phyloP scores from a whole-genome alignment of 2,329 filamentous ascomycete species.

The Colletotrichum brevisporum region DNA sequence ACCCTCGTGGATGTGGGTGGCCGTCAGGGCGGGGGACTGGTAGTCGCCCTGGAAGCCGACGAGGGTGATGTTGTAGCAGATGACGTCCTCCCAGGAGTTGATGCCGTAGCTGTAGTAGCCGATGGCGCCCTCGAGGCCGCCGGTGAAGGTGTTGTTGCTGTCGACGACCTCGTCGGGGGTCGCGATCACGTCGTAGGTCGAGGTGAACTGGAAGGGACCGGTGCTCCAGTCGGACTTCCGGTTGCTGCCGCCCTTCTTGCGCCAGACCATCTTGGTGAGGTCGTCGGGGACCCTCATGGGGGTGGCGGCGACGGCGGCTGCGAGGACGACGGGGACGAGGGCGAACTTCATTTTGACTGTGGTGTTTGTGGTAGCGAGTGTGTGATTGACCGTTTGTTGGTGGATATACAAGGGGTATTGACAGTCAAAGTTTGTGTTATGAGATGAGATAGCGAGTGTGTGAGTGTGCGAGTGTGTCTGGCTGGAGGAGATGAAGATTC shows the following conservation, averaged over 20 bases:
- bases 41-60: slow-evolving; percentile 64
- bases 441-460: not conserved
- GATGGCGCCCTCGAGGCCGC: slow-evolving; percentile 58
- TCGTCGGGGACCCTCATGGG: slow-evolving; percentile 23
- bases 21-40: slow-evolving; percentile 63
- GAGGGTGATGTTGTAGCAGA: slow-evolving; percentile 67
- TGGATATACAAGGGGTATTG: not conserved
- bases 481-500: not conserved
- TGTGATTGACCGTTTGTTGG: not conserved
- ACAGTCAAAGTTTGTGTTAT: not conserved
- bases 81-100: slow-evolving; percentile 60
- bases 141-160: slow-evolving; percentile 52
- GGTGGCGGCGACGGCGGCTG: slow-evolving; percentile 19
- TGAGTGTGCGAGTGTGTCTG: not conserved
- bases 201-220: slow-evolving; percentile 59
- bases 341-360: slow-evolving; percentile 29
- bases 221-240: slow-evolving; percentile 23
- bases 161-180: slow-evolving; percentile 65
- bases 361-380: not conserved
- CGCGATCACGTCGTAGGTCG: slow-evolving; percentile 62
- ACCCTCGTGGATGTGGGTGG: slow-evolving; percentile 70
- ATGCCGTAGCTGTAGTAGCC: slow-evolving; percentile 68
- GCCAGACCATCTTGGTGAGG: slow-evolving; percentile 22
- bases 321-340: slow-evolving; percentile 15
- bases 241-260: slow-evolving; percentile 41